These are phyloP conservation scores for Aureobasidium pullulans DNA, from an alignment of 2,329 filamentous ascomycete species.

Conservation along the genomic window DNA sequence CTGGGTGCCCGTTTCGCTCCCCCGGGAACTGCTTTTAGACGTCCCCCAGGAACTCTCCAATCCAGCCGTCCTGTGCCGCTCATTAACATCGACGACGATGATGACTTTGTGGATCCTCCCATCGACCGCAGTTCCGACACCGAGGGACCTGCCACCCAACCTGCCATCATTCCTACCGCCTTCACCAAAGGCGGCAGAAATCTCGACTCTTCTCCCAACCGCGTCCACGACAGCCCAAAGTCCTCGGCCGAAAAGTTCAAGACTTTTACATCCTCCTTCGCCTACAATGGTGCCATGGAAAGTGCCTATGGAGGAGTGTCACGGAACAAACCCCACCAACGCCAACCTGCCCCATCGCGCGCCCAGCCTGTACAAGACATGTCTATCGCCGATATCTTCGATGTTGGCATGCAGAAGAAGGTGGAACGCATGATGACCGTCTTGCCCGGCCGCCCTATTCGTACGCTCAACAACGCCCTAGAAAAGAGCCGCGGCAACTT, in stretches of 20 bases:
- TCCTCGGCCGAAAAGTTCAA: constrained; percentile 18
- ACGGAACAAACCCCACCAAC: constrained; percentile 15
- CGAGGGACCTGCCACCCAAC: constrained; percentile 33
- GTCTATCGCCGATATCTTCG: constrained; percentile 43
- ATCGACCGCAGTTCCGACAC: constrained; percentile 24
- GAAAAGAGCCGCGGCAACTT: constrained; percentile 44
- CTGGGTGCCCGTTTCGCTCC: constrained; percentile 64
- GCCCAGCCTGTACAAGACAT: constrained; percentile 40
- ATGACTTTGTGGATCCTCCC: constrained; percentile 24
- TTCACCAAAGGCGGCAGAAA: constrained; percentile 40
- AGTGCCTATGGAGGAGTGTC: constrained; percentile 30
- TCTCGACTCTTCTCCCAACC: constrained; percentile 26
- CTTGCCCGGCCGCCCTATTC: constrained; percentile 40
- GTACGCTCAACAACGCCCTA: constrained; percentile 45
- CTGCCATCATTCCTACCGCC: constrained; percentile 54
- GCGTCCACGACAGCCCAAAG: constrained; percentile 24
- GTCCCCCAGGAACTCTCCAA: constrained; percentile 26
- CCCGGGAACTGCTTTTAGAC: constrained; percentile 62
- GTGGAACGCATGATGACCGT: constrained; percentile 46
- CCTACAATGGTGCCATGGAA: constrained; percentile 32
- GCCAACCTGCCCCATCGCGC: constrained; percentile 32
- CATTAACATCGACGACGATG: constrained; percentile 29
- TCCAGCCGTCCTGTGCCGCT: constrained; percentile 14
- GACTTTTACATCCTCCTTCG: constrained; percentile 21
- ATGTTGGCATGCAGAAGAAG: constrained; percentile 43